A percentile compares a stretch with the other conserved stretches of the same genome.
These are phyloP conservation scores for Penicillium parvum DNA, from an alignment of 495 filamentous ascomycete genomes.

Conservation along the genomic window DNA sequence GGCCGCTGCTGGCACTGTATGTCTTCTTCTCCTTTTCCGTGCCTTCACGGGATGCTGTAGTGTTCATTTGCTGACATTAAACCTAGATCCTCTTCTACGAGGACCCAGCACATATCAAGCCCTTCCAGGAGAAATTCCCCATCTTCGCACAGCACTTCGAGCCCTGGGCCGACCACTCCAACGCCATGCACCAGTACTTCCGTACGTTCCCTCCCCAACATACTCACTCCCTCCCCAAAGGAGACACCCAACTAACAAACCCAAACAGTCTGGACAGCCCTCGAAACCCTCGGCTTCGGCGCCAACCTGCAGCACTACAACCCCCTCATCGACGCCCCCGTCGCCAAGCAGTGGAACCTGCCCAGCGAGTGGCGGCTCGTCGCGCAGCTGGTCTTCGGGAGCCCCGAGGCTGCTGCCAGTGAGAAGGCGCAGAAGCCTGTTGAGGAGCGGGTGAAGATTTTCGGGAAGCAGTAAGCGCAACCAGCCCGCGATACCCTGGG, in stretches of 20 bases:
- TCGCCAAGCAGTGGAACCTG: slow-evolving; percentile 43
- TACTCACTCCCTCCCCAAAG: not conserved
- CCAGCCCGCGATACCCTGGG: too few species aligned
- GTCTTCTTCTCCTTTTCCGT: slow-evolving; percentile 4
- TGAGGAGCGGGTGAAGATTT: slow-evolving; percentile 22
- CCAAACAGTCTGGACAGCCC: slow-evolving; percentile 45
- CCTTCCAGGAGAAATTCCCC: slow-evolving; percentile 42
- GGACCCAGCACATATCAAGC: slow-evolving; percentile 40
- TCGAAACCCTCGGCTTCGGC: slow-evolving; percentile 49
- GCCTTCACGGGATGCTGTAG: too few species aligned
- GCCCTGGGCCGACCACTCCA: slow-evolving; percentile 49
- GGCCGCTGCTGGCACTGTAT: slow-evolving; percentile 47
- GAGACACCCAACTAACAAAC: not conserved
- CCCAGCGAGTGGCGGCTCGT: slow-evolving; percentile 44
- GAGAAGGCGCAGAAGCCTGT: slow-evolving; percentile 20
- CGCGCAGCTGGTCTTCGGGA: slow-evolving; percentile 52
- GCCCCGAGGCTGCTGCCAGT: slow-evolving; percentile 25
- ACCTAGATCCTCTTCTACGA: slow-evolving; percentile 50
- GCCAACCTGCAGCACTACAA: slow-evolving; percentile 56
- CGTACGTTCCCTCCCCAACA: slow-evolving; percentile 23
- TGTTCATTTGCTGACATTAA: too few species aligned
- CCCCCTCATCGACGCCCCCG: slow-evolving; percentile 42
- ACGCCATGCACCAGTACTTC: slow-evolving; percentile 54
- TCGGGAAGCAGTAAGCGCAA: slow-evolving; percentile 22
- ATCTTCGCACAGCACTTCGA: slow-evolving; percentile 42